phyloP scores from a whole-genome alignment of 2,329 filamentous ascomycete genomes.

The Leptoxyphium fumago region DNA sequence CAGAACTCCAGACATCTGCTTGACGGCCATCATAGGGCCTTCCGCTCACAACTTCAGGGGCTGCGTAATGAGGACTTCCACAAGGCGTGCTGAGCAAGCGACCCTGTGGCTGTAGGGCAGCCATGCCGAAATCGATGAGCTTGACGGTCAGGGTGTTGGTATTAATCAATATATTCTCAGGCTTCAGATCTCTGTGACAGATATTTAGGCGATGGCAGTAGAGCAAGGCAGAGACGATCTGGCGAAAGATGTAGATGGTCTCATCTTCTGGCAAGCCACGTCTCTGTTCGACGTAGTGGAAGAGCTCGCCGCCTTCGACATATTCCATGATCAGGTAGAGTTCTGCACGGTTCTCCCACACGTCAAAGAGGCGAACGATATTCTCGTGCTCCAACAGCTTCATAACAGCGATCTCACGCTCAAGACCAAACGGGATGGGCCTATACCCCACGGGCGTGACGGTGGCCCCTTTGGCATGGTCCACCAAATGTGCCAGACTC shows the following conservation, averaged over 20 bases:
- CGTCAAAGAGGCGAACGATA: constrained; percentile 86
- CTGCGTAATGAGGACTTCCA: constrained; percentile 91
- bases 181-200: constrained; percentile 90
- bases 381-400: constrained; percentile 92
- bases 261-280: constrained; percentile 67
- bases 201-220: constrained; percentile 94
- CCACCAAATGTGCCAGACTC: constrained; percentile 70
- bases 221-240: constrained; percentile 80
- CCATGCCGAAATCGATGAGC: constrained; percentile 96
- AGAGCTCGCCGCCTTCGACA: constrained; percentile 71
- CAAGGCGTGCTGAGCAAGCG: constrained; percentile 78
- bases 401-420: constrained; percentile 92
- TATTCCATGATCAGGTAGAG: constrained; percentile 92
- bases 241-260: constrained; percentile 72
- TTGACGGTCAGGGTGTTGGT: constrained; percentile 59
- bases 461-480: constrained; percentile 41
- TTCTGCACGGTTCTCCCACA: constrained; percentile 93
- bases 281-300: constrained; percentile 64
- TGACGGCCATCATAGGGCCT: constrained; percentile 67
- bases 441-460: constrained; percentile 12
- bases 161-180: constrained; percentile 88
- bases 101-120: constrained; percentile 68
- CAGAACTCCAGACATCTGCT: constrained; percentile 90
- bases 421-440: constrained; percentile 59
- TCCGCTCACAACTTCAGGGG: constrained; percentile 74